A percentile compares a stretch with the other conserved stretches of the same genome.
Evolutionary conservation across 176 grass and related monocot species (phyloP).

Genomic region (Hyparrhenia diplandra): DNA sequence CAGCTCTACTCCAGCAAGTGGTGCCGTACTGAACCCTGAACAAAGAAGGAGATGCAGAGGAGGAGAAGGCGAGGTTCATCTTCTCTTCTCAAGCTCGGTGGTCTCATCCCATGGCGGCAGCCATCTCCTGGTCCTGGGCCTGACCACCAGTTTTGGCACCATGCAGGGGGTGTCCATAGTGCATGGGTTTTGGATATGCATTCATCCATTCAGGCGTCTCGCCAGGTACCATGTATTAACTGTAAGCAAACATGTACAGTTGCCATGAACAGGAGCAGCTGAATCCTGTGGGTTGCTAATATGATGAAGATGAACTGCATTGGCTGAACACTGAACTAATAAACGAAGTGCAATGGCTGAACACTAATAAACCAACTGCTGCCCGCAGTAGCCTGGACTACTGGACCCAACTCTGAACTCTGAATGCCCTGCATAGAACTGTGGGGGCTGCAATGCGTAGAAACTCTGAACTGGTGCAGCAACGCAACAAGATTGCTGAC

Average conservation of each 20-base stretch:
- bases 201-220: background rate
- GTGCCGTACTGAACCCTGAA: background rate
- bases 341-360: too few relatives aligned
- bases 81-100: constrained; percentile 12
- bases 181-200: background rate
- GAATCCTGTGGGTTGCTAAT: background rate
- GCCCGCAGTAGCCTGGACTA: background rate
- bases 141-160: constrained; percentile 14
- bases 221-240: background rate
- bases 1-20: background rate
- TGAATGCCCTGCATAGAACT: background rate
- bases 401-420: background rate
- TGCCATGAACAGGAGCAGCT: background rate
- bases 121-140: background rate
- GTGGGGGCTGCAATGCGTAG: background rate
- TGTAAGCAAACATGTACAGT: background rate
- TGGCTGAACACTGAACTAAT: too few relatives aligned
- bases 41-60: too few relatives aligned
- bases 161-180: background rate
- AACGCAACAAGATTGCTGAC: background rate
- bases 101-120: constrained; percentile 1
- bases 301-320: too few relatives aligned
- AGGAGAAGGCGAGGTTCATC: background rate
- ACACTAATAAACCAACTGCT: background rate
- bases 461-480: background rate